Percentiles rank a stretch among this genome's conserved stretches.
phyloP scores from a whole-genome alignment of 495 filamentous ascomycete species.

The Penicillium desertorum region DNA sequence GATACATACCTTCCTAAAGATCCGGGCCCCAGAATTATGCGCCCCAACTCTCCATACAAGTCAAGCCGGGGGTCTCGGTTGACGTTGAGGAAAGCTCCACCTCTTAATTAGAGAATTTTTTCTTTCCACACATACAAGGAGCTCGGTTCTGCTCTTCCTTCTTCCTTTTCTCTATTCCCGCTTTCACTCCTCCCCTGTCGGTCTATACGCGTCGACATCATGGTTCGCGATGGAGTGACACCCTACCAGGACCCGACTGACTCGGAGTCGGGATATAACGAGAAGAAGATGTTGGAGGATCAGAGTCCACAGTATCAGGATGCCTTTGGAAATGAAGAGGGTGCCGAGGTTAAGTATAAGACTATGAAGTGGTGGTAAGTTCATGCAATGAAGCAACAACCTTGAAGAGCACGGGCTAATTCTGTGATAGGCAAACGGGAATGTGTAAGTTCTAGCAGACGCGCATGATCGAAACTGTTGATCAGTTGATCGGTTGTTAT shows the following conservation, averaged over 20 bases:
- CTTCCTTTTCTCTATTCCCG: background rate
- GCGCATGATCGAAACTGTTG: background rate
- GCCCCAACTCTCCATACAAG: slow-evolving; percentile 16
- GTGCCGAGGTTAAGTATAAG: slow-evolving; percentile 44
- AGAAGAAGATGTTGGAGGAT: slow-evolving; percentile 20
- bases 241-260: slow-evolving; percentile 19
- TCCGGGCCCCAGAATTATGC: slow-evolving; percentile 24
- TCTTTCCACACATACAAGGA: slow-evolving; percentile 24
- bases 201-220: slow-evolving; percentile 11
- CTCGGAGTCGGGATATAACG: slow-evolving; percentile 25
- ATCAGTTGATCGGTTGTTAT: background rate
- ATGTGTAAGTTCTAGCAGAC: slow-evolving; percentile 23
- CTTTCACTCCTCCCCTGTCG: background rate
- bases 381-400: background rate
- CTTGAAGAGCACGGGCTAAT: background rate
- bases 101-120: slow-evolving; percentile 15
- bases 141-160: background rate
- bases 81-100: slow-evolving; percentile 24
- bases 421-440: slow-evolving; percentile 29
- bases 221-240: slow-evolving; percentile 23
- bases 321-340: slow-evolving; percentile 41
- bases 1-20: slow-evolving; percentile 17
- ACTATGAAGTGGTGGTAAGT: slow-evolving; percentile 47
- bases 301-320: slow-evolving; percentile 25
- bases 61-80: slow-evolving; percentile 22